Evolutionary conservation across 345 rosid genomes (phyloP).

Genomic region (Salix arbutifolia): DNA sequence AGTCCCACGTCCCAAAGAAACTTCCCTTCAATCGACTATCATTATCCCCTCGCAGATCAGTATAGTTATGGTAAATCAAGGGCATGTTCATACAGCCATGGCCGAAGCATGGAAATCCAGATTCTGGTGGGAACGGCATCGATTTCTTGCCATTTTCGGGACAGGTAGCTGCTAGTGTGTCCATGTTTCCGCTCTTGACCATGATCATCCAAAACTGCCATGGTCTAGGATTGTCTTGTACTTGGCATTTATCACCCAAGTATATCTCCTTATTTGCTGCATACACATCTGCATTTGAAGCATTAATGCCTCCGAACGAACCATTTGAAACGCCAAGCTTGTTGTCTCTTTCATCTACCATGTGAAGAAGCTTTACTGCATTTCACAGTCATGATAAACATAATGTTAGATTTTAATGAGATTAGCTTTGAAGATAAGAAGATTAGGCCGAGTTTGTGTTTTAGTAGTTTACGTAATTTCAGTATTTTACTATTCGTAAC

Average conservation of each 20-base stretch:
- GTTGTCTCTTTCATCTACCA: slow-evolving; percentile 57
- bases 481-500: too few species aligned
- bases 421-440: too few species aligned
- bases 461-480: too few species aligned
- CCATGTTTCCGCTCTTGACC: slow-evolving; percentile 84
- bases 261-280: slow-evolving; percentile 65
- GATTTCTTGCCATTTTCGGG: slow-evolving; percentile 51
- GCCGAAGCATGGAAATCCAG: slow-evolving; percentile 62
- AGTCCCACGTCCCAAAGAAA: slow-evolving; percentile 67
- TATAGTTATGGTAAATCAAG: slow-evolving; percentile 42
- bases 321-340: slow-evolving; percentile 51
- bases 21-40: slow-evolving; percentile 46
- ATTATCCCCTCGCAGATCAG: slow-evolving; percentile 27
- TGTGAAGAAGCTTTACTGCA: slow-evolving; percentile 31
- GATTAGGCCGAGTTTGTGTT: too few species aligned
- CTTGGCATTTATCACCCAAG: slow-evolving; percentile 59
- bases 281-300: slow-evolving; percentile 49
- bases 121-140: slow-evolving; percentile 38
- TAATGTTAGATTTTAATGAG: too few species aligned
- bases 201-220: slow-evolving; percentile 92
- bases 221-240: slow-evolving; percentile 47
- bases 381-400: too few species aligned
- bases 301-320: slow-evolving; percentile 27
- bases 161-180: slow-evolving; percentile 49
- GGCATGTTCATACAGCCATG: slow-evolving; percentile 85